Evolutionary conservation across 768 basidiomycete species (phyloP).

Genomic region (Hygrophorus russula): DNA sequence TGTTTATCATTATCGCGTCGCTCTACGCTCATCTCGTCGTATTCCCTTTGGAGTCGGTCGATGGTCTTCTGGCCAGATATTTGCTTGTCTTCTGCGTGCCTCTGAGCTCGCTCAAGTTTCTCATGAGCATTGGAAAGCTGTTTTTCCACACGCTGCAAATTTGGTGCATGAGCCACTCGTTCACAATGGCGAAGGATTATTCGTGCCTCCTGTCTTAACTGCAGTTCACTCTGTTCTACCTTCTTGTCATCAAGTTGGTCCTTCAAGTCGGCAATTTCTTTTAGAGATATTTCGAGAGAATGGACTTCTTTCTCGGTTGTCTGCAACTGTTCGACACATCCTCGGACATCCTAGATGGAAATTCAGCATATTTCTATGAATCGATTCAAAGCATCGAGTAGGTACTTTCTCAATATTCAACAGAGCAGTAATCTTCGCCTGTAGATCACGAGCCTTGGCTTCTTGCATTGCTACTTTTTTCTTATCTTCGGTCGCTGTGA

Average conservation of each 20-base stretch:
- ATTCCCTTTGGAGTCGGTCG: constrained; percentile 66
- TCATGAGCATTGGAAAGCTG: constrained; percentile 75
- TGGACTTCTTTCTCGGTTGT: constrained; percentile 58
- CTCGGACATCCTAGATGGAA: constrained; percentile 48
- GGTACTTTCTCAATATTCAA: constrained; percentile 65
- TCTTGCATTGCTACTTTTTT: constrained; percentile 52
- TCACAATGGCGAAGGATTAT: constrained; percentile 6
- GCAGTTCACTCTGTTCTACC: constrained; percentile 63
- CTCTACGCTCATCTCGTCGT: constrained; percentile 67
- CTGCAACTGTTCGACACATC: constrained; percentile 67
- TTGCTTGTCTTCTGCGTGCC: constrained; percentile 73
- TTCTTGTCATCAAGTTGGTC: constrained; percentile 62
- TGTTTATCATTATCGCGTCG: constrained; percentile 70
- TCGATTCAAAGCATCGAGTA: neutral
- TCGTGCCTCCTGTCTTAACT: constrained; percentile 53
- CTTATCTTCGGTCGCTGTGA: constrained; percentile 60
- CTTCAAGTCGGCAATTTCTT: constrained; percentile 56
- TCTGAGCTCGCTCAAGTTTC: constrained; percentile 70
- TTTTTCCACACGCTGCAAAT: constrained; percentile 59
- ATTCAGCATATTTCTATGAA: constrained; percentile 3
- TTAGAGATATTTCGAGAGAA: constrained; percentile 52
- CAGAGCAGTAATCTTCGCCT: constrained; percentile 60
- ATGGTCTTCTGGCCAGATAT: constrained; percentile 62
- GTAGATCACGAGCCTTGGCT: constrained; percentile 66
- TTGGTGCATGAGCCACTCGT: neutral